Conservation (phyloP, 1,284 basidiomycete genomes). For the Pseudozyma flocculosa region DNA sequence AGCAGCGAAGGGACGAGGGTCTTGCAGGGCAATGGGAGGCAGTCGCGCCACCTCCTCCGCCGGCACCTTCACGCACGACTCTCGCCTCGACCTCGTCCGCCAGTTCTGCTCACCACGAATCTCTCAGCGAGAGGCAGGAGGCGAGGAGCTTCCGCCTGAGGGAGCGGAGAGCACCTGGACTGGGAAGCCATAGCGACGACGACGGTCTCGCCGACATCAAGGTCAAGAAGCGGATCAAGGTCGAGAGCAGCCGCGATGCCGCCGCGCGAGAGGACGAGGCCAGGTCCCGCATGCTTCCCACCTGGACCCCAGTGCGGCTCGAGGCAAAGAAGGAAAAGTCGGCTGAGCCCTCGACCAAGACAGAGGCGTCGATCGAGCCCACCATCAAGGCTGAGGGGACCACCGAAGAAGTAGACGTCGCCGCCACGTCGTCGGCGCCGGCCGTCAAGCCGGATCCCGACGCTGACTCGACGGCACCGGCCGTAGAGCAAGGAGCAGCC, state of each 20-base stretch:
- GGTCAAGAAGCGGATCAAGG: slow-evolving; percentile 34
- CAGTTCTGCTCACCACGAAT: background rate
- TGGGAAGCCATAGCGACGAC: slow-evolving; percentile 23
- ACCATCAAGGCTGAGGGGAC: too few relatives aligned
- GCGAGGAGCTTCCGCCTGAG: slow-evolving; percentile 38
- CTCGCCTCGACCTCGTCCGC: background rate
- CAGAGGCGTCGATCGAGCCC: too few relatives aligned
- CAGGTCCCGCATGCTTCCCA: slow-evolving; percentile 2
- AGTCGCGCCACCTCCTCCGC: slow-evolving; percentile 62
- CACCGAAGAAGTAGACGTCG: too few relatives aligned
- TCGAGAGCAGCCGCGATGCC: slow-evolving; percentile 1
- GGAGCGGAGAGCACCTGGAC: slow-evolving; percentile 20
- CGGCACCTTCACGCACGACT: slow-evolving; percentile 6
- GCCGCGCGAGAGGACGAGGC: slow-evolving; percentile 9
- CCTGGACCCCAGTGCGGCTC: slow-evolving; percentile 7
- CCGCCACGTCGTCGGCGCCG: too few relatives aligned
- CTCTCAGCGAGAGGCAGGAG: slow-evolving; percentile 24
- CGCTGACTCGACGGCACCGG: background rate
- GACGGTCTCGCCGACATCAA: slow-evolving; percentile 26
- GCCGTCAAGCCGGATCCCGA: slow-evolving; percentile 1
- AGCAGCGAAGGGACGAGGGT: slow-evolving; percentile 68
- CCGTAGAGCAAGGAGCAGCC: background rate
- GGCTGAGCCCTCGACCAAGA: background rate
- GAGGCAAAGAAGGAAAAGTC: slow-evolving; percentile 1
- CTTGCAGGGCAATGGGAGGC: slow-evolving; percentile 81